Evolutionary conservation across 1,139 yeast species (phyloP).

Genomic region (Geotrichum cucujoidarum): DNA sequence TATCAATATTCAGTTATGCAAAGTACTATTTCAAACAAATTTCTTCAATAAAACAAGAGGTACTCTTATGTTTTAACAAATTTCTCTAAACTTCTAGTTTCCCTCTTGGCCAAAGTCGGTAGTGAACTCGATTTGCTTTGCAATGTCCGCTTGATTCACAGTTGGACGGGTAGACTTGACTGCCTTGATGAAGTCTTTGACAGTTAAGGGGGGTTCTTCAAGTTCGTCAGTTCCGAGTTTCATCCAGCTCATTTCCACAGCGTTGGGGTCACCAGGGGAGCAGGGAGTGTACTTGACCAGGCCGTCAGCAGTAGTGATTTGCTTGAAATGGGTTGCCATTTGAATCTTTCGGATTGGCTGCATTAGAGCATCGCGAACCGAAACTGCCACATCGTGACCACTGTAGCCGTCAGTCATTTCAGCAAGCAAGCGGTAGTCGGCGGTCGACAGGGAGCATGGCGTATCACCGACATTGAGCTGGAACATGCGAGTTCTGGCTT

Average conservation of each 20-base stretch:
- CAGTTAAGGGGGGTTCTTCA: slow-evolving; percentile 80
- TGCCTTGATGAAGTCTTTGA: slow-evolving; percentile 91
- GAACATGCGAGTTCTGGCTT: slow-evolving; percentile 90
- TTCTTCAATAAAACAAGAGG: too few relatives aligned
- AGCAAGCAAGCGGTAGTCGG: slow-evolving; percentile 73
- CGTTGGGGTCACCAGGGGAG: slow-evolving; percentile 89
- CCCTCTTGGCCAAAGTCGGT: slow-evolving; percentile 97
- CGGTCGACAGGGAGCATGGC: slow-evolving; percentile 69
- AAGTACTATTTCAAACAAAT: too few relatives aligned
- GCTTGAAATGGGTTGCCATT: slow-evolving; percentile 89
- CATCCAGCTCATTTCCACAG: slow-evolving; percentile 89
- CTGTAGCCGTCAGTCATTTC: slow-evolving; percentile 97
- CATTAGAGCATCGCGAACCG: slow-evolving; percentile 96
- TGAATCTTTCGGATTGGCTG: slow-evolving; percentile 95
- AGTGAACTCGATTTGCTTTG: slow-evolving; percentile 83
- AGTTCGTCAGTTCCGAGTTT: slow-evolving; percentile 85
- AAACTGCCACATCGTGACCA: slow-evolving; percentile 95
- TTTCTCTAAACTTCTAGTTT: too few relatives aligned
- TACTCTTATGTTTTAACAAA: too few relatives aligned
- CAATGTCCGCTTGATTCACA: slow-evolving; percentile 77
- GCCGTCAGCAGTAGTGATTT: slow-evolving; percentile 32
- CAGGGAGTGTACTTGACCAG: slow-evolving; percentile 71
- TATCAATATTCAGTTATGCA: too few relatives aligned
- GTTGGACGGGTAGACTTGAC: slow-evolving; percentile 91
- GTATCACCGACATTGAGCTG: slow-evolving; percentile 88